phyloP scores from a whole-genome alignment of 306 rosid genomes.

The Potentilla sterilis region DNA sequence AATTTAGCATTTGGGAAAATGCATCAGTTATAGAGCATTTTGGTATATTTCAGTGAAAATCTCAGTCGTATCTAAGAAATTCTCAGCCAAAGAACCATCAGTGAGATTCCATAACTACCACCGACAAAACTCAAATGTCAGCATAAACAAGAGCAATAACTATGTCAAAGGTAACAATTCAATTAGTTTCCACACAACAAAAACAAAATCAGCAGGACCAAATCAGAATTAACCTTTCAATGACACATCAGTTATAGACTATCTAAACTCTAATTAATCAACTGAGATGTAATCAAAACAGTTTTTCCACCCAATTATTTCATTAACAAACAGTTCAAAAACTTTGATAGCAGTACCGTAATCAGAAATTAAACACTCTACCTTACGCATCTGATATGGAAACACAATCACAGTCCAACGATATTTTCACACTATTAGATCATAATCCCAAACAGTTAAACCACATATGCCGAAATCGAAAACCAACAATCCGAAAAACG shows the following conservation, averaged over 20 bases:
- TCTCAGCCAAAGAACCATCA: not conserved
- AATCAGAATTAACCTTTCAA: not conserved
- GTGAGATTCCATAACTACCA: not conserved
- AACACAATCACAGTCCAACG: constrained; percentile 14
- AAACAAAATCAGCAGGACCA: not conserved
- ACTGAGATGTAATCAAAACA: not conserved
- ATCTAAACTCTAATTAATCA: not conserved
- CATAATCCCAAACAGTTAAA: not conserved
- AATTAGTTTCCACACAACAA: not conserved
- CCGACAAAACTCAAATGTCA: not conserved
- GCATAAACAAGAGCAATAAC: not conserved
- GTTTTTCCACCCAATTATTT: not conserved
- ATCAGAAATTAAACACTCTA: not conserved
- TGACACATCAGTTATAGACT: not conserved
- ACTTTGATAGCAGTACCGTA: not conserved
- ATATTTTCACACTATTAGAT: not conserved
- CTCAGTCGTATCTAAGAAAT: not conserved
- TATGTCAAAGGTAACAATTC: not conserved
- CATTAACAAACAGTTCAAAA: not conserved
- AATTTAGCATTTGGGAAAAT: not conserved
- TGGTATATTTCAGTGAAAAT: not conserved
- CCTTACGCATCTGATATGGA: not conserved
- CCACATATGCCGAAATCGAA: not conserved
- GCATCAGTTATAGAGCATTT: not conserved
- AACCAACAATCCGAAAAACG: not conserved